Evolutionary conservation across 2,329 filamentous ascomycete species (phyloP).

Genomic region (Fusarium xyrophilum): DNA sequence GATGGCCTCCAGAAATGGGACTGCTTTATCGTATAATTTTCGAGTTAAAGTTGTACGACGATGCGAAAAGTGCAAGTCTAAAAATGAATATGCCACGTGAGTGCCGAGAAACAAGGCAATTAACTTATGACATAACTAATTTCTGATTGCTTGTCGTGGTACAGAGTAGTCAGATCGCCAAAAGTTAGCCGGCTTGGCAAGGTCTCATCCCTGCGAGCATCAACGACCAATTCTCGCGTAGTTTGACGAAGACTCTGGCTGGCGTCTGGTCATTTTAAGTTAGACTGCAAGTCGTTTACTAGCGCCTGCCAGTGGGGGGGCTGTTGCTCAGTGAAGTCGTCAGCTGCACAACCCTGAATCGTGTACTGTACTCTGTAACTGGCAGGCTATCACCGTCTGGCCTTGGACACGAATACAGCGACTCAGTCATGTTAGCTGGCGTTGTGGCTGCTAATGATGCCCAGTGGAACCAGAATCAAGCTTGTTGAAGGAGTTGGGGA

Average conservation of each 20-base stretch:
- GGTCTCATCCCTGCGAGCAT: constrained; percentile 5
- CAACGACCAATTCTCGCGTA: constrained; percentile 4
- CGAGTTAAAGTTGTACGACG: background rate
- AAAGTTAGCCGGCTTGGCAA: constrained; percentile 38
- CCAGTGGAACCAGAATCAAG: constrained; percentile 6
- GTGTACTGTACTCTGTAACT: background rate
- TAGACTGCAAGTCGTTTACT: background rate
- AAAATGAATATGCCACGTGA: background rate
- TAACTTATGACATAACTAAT: constrained; percentile 33
- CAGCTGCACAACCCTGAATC: constrained; percentile 8
- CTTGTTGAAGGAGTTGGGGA: constrained; percentile 13
- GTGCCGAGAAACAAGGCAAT: constrained; percentile 12
- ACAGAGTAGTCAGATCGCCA: constrained; percentile 32
- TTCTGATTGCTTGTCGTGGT: background rate
- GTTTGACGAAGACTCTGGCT: background rate
- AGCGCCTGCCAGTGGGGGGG: background rate
- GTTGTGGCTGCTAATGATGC: constrained; percentile 4
- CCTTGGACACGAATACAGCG: background rate
- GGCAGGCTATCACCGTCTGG: background rate
- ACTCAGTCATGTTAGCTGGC: background rate
- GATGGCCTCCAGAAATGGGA: background rate
- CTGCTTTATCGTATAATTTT: background rate
- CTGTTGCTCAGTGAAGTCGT: background rate
- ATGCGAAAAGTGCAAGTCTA: background rate
- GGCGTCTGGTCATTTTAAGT: background rate